Base-by-base conservation (phyloP, 352 stramenopile genomes). In the Pythium oligandrum region DNA sequence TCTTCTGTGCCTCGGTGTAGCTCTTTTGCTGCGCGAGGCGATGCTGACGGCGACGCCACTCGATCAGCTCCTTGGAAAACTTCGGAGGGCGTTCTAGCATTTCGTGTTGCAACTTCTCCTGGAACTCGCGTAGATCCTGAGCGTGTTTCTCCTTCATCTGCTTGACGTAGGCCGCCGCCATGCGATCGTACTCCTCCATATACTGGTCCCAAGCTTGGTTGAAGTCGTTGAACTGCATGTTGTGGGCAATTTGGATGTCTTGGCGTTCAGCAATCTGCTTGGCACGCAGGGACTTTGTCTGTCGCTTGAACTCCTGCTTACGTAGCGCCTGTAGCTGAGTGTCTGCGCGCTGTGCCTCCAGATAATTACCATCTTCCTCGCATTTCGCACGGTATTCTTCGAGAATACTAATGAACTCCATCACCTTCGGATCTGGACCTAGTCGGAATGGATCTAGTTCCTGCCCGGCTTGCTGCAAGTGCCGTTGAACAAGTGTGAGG, bases 171-270 rank as follows among this genome's bases (percentile, higher is more conserved):
- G 92, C 78, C 52, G 96, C 76, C 9, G 92, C 90, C 88, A 98
- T 98, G 49, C 78, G 74, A 71, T 98, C 92, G 63, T 97, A 98
- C 51, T 97, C 92, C 52, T 97, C 78, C 66, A 98, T 83, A 68
- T 98, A 98, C 64, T 96, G 82, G 63, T 98, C 94, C 95, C 93
- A 98, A 9, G 86, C 84, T 17, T 72, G 65, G 55, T 97, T 98
- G 63, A 98, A 98, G 57, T 98, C 90, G 44, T 86, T 79, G 58
- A 96, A 97, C 70, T 98, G 93, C 85, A 98, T 96, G 64, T 97
- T 97, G 64, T 98, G 91, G 4, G 88, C 90, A 44, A 97, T 93
- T 64, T 97, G 90, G n/a, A 98, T 90, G 61, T 97, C 88, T 65
- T 97, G 90, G 4, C 88, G 79, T 66, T 98, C 92, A 34, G 79